Evolutionary conservation across 345 rosid species (phyloP), one percentile per base, ranked within the genome.

Genomic region (Orychophragmus violaceus): DNA sequence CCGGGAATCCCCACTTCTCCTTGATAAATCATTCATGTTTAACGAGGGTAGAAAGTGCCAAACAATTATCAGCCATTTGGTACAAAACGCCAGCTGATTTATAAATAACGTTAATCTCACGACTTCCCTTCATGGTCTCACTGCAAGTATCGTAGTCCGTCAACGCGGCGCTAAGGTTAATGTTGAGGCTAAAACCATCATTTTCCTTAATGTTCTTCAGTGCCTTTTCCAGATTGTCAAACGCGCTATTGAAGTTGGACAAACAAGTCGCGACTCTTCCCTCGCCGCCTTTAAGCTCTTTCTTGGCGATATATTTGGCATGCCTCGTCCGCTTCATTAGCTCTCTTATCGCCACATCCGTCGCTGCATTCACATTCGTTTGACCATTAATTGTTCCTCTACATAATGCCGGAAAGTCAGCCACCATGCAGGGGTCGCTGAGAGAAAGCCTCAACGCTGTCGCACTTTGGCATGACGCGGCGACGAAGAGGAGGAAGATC

Each of bases 1-100:
- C 0, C 55, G 2, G 7, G 9, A 56, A 7, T 41, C 29, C 8
- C 14, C 21, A 29, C 9, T 13, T 16, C 32, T 24, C 27, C 25
- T 30, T 48, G 27, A 22, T 5, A 45, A 27, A 49, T 68, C 69
- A 74, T 11, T 28, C 4, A 27, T 8, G 65, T 54, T 68, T 46
- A 54, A 68, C 74, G 35, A 74, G 69, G 6, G 78, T 74, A 21
- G 78, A 74, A 5, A 74, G 69, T 1, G 78, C 73, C 78, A 74
- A 61, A 2, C 78, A 74, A 55, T 68, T 74, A 66, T 74, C 78
- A 61, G 78, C 78, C 78, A 74, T 74, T 14, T 16, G 42, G 3
- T 55, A 67, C 69, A 74, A 68, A 68, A 61, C 78, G 0, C 74
- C 78, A 0, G 78, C 78, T 0, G 78, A 44, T 51, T 74, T 53